Evolutionary conservation across 2,329 filamentous ascomycete genomes (phyloP), one percentile per base, ranked within the genome.

Genomic region (Sporothrix mexicana): DNA sequence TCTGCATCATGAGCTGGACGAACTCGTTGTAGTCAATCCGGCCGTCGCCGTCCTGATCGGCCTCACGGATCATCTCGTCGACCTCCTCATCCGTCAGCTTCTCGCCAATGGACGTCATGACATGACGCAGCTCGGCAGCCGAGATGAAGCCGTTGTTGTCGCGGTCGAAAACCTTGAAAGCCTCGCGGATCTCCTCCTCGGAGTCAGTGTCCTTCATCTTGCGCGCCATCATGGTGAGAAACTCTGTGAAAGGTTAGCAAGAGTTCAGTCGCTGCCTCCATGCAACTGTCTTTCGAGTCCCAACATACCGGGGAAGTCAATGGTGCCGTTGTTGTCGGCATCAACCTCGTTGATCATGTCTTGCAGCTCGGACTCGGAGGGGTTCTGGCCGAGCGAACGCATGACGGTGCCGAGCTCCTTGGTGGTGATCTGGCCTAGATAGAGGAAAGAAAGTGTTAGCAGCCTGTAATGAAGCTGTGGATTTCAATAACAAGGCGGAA

Each of bases 271-370:
- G 7, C 20, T 8, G 30, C 51, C 51, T 36, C 30, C 7, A 36
- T 7, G 30, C 51, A 20, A 53, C 51, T 9, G 51, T n/a, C 5
- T 43, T 17, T 62, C 10, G 20, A 25, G 10, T 55, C n/a, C 51
- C 47, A 49, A 77, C 88, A 78, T 88, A 95, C 93, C 93, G 80
- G 93, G 93, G 82, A 96, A 96, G 82, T 96, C 93, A 80, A 96
- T 96, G 77, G 93, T 96, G 84, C 93, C 93, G 80, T 95, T 96
- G 88, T 95, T 96, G 85, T 96, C 93, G 79, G 93, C 93, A 79
- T 96, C 93, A 76, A 96, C 93, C 85, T 96, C 93, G 84, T 96
- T 95, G 86, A 96, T 96, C 93, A 96, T 96, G 81, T 96, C 93
- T 85, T 96, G 93, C 77, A 96, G 86, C 84, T 96, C 93, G 74